Conservation (phyloP, 176 grass and related monocot genomes). For the Tillandsia leiboldiana region DNA sequence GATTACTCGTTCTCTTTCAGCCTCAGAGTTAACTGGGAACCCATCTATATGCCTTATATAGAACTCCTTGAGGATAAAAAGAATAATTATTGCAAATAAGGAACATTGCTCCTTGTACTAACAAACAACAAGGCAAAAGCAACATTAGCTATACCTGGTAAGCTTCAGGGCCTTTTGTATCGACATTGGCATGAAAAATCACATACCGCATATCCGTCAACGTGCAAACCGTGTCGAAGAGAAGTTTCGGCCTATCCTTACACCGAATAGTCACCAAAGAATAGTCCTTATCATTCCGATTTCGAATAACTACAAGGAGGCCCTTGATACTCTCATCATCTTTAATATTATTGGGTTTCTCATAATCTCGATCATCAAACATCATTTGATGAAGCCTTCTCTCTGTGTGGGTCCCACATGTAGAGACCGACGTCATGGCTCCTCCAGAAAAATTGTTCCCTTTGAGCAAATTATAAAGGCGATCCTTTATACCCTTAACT, state of each 20-base stretch:
- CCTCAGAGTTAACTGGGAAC: conserved; percentile 56
- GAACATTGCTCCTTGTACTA: conserved; percentile 9
- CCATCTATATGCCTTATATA: conserved; percentile 71
- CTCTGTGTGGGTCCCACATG: conserved; percentile 34
- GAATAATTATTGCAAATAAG: not conserved
- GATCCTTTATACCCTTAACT: conserved; percentile 44
- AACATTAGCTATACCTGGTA: conserved; percentile 50
- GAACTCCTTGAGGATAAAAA: conserved; percentile 46
- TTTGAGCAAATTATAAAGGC: conserved; percentile 40
- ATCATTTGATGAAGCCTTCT: conserved; percentile 86
- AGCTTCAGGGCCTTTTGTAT: conserved; percentile 43
- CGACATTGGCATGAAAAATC: conserved; percentile 75
- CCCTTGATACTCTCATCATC: conserved; percentile 24
- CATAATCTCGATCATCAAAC: conserved; percentile 43
- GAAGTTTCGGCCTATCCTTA: conserved; percentile 73
- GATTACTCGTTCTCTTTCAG: conserved; percentile 55
- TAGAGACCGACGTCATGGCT: conserved; percentile 29
- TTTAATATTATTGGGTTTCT: conserved; percentile 19
- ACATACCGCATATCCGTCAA: conserved; percentile 67
- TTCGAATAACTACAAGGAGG: conserved; percentile 47
- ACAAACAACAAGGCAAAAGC: not conserved
- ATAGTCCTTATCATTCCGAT: conserved; percentile 78
- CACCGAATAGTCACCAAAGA: conserved; percentile 70
- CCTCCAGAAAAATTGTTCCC: conserved; percentile 32
- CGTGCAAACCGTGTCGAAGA: conserved; percentile 85